phyloP scores from a whole-genome alignment of 331 rosid genomes.

The Rhamnella rubrinervis region DNA sequence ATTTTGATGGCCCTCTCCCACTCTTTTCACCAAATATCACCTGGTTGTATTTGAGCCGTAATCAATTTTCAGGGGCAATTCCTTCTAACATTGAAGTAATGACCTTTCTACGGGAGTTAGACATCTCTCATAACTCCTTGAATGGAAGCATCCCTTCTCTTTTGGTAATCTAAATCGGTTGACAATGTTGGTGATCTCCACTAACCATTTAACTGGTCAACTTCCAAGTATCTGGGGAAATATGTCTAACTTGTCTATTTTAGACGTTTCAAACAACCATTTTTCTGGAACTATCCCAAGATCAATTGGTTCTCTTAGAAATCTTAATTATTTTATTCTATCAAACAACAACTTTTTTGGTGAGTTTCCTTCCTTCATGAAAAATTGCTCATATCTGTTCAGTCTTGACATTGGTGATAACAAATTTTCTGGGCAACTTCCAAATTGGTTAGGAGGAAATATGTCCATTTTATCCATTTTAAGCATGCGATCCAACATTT shows the following conservation, averaged over 20 bases:
- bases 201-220: no score
- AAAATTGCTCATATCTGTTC: slow-evolving; percentile 4
- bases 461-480: slow-evolving; percentile 5
- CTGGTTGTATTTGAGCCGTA: no score
- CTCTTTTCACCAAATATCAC: no score
- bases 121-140: no score
- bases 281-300: slow-evolving; percentile 17
- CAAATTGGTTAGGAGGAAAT: slow-evolving; percentile 30
- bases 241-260: no score
- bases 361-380: slow-evolving; percentile 25
- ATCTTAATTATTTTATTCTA: slow-evolving; percentile 4
- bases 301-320: slow-evolving; percentile 12
- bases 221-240: no score
- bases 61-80: no score
- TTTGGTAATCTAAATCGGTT: slow-evolving; percentile 10
- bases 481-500: slow-evolving; percentile 21
- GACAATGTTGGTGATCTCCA: no score
- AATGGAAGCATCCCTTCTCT: slow-evolving; percentile 36
- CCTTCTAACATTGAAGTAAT: no score
- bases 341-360: slow-evolving; percentile 33
- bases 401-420: slow-evolving; percentile 43
- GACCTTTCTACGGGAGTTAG: no score
- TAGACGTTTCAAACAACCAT: not conserved
- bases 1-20: no score
- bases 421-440: slow-evolving; percentile 34